These are phyloP conservation scores for Cyberlindnera galapagoensis DNA, from an alignment of 805 yeast genomes.

Conservation along the genomic window DNA sequence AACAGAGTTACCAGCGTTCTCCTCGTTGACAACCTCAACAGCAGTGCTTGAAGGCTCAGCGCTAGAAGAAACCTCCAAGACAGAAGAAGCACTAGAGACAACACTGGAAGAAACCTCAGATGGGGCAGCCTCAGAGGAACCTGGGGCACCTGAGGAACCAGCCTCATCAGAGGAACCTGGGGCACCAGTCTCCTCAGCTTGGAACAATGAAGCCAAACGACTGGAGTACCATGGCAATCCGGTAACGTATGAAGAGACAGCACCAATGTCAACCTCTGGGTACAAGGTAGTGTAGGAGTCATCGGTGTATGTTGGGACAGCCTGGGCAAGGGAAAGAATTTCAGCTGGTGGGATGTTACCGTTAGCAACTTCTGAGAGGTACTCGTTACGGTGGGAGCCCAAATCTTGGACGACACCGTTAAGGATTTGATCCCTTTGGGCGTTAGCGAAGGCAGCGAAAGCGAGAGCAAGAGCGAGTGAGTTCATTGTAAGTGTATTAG, in stretches of 20 bases:
- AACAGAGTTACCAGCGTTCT: constrained; percentile 9
- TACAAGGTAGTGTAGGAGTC: constrained; percentile 27
- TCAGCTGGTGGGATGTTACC: constrained; percentile 25
- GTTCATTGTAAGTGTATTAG: too few relatives aligned
- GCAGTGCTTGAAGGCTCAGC: constrained; percentile 5
- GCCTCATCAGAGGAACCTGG: constrained; percentile 6
- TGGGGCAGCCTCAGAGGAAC: constrained; percentile 8
- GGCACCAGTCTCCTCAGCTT: constrained; percentile 5
- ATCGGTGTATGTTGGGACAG: constrained; percentile 26
- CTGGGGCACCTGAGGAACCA: constrained; percentile 5
- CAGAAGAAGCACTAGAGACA: constrained; percentile 5
- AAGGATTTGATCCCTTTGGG: too few relatives aligned
- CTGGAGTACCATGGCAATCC: constrained; percentile 28
- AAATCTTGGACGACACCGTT: too few relatives aligned
- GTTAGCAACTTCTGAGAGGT: constrained; percentile 13
- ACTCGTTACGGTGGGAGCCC: constrained; percentile 13
- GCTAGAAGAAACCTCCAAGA: constrained; percentile 2
- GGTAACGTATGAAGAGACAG: constrained; percentile 22
- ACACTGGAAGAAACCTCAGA: constrained; percentile 6
- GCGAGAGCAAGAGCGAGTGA: constrained; percentile 6
- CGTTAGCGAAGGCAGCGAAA: too few relatives aligned
- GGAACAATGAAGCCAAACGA: constrained; percentile 10
- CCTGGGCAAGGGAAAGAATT: constrained; percentile 23
- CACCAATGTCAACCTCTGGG: constrained; percentile 19
- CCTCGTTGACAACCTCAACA: constrained; percentile 1